Base-by-base conservation (phyloP, 768 basidiomycete genomes). In the Amanita thiersii region DNA sequence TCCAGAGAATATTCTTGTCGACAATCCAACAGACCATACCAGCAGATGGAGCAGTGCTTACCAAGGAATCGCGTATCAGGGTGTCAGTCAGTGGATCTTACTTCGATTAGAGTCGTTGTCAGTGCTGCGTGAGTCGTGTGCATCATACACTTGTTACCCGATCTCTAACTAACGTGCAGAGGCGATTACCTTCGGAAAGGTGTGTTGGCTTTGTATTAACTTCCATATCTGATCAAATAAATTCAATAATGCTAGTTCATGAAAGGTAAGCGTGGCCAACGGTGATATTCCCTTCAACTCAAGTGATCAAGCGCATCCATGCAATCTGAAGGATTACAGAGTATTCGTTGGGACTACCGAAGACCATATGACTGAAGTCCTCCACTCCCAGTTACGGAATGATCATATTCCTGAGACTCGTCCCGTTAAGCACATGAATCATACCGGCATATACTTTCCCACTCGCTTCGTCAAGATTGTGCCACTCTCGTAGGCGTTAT, bases 301-400 rank as follows among this genome's bases (percentile, higher is more conserved):
- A 52, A 50, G n/a, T 14, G 19, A 11, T 45, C n/a, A 46, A 88
- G 86, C 72, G 14, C 86, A 88, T 58, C 84, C 85, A 23, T 89
- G 87, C 54, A 87, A 87, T 52, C 79, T 85, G 79, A 86, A 85
- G 54, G 83, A 87, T 43, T 83, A 89, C 65, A 81, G 79, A 55
- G 53, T 88, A 8, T 78, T 73, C 44, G 73, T 79, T 14, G 87
- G 86, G 4, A 60, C 72, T 28, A 68, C 72, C 17, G 69, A 75
- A 45, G 78, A 85, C 50, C 72, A 74, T 51, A 73, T 89, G 74
- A 73, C 66, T 2, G 77, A 87, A 53, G 73, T 83, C 24, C 62
- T 88, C 7, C 75, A 77, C 37, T 57, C 74, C 0, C 63, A 66
- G 2, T 70, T 88, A 43, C 79, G 78, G 57, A 86, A 89, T 49